These are phyloP conservation scores for Acanthamoeba castellanii DNA, from an alignment of 208 protist genomes.

Conservation along the genomic window DNA sequence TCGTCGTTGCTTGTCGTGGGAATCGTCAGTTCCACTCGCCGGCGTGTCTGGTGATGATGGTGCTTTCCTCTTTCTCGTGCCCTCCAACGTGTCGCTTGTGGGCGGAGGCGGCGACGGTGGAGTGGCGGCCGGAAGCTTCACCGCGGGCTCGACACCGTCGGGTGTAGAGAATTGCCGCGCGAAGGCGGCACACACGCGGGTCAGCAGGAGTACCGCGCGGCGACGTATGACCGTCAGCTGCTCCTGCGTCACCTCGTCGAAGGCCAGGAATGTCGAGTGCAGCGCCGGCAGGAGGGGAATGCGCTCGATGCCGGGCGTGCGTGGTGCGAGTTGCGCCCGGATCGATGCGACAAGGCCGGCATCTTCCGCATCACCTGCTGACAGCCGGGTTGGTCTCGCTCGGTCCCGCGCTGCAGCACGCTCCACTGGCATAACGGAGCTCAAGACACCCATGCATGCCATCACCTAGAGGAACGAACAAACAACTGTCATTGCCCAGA, in stretches of 20 bases:
- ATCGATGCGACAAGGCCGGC: background rate
- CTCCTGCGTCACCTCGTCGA: background rate
- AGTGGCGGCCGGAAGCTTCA: background rate
- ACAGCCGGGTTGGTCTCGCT: background rate
- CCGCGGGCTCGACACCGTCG: background rate
- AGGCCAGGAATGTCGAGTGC: background rate
- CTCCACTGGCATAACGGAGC: background rate
- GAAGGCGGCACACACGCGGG: background rate
- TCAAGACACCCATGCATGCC: background rate
- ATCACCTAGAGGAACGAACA: background rate
- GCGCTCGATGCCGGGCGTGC: background rate
- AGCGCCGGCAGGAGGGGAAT: background rate
- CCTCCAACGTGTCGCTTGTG: background rate
- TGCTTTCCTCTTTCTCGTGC: background rate
- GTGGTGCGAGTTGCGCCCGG: background rate
- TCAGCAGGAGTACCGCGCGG: background rate
- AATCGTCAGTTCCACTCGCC: background rate
- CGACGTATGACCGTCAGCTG: background rate
- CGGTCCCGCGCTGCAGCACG: background rate
- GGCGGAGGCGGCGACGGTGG: no score
- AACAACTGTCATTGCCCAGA: background rate
- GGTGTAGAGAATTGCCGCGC: background rate
- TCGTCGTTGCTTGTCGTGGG: background rate
- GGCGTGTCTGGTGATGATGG: background rate
- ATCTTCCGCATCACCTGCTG: background rate